Conservation (phyloP, 73 alveolate genomes). For the Vitrella brassicaformis region DNA sequence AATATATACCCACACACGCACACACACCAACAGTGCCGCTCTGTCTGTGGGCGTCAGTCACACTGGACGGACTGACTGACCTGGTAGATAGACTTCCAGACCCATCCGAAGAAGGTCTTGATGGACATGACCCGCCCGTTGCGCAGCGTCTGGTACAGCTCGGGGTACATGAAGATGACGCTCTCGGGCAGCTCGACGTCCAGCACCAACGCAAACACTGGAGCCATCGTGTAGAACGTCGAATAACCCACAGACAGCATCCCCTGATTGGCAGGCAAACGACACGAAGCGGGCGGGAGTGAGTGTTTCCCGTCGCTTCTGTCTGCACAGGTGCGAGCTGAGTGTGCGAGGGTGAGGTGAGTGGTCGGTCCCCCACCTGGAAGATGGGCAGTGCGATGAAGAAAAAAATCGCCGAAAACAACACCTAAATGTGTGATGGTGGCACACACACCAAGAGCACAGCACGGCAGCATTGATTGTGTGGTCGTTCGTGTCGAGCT, state of each 20-base stretch:
- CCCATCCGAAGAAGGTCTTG: slow-evolving; percentile 83
- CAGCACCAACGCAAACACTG: slow-evolving; percentile 78
- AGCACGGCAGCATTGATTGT: too few relatives aligned
- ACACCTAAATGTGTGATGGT: background rate
- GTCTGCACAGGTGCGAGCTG: too few relatives aligned
- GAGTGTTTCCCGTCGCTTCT: too few relatives aligned
- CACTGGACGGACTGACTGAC: too few relatives aligned
- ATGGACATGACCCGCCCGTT: slow-evolving; percentile 72
- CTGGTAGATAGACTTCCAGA: slow-evolving; percentile 71
- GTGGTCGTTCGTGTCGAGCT: too few relatives aligned
- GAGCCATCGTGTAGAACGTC: slow-evolving; percentile 81
- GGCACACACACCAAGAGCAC: too few relatives aligned
- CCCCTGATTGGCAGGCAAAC: too few relatives aligned
- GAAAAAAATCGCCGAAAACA: slow-evolving; percentile 72
- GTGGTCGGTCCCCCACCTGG: too few relatives aligned
- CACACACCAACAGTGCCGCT: slow-evolving; percentile 1
- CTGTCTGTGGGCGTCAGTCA: too few relatives aligned
- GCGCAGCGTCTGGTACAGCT: slow-evolving; percentile 66
- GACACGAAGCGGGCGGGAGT: too few relatives aligned
- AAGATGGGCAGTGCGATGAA: slow-evolving; percentile 88
- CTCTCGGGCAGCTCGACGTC: slow-evolving; percentile 74
- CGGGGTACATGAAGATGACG: slow-evolving; percentile 73
- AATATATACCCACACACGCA: background rate
- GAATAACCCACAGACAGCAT: slow-evolving; percentile 86
- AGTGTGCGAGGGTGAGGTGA: too few relatives aligned